Conservation (phyloP, 805 yeast species). For the Tetrapisispora namnaoensis region DNA sequence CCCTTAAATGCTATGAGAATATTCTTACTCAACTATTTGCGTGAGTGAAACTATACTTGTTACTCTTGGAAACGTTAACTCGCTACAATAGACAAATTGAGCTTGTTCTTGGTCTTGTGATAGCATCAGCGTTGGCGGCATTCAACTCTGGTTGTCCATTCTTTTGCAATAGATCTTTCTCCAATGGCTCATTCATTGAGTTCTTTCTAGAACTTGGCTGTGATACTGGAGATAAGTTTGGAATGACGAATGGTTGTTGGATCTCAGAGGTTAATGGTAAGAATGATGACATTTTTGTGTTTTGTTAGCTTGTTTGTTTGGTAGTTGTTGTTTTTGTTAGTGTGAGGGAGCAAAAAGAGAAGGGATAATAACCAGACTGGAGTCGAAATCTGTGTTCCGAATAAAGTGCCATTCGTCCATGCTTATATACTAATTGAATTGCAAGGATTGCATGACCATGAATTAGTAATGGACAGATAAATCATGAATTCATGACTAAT, state of each 20-base stretch:
- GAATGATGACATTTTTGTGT: constrained; percentile 27
- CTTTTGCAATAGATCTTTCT: not conserved
- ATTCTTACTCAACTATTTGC: not conserved
- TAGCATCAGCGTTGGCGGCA: not conserved
- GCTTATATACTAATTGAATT: not conserved
- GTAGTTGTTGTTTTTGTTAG: not conserved
- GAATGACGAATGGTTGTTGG: constrained; percentile 56
- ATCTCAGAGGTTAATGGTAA: constrained; percentile 47
- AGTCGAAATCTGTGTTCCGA: not conserved
- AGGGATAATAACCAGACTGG: no score
- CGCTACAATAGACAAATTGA: not conserved
- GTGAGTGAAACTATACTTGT: no score
- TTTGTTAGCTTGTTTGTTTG: constrained; percentile 4
- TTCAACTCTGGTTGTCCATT: not conserved
- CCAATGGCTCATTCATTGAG: constrained; percentile 8
- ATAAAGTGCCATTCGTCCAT: not conserved
- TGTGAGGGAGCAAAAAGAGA: not conserved
- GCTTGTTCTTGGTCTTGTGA: constrained; percentile 5
- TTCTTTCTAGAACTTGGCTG: constrained; percentile 26
- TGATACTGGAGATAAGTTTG: constrained; percentile 50
- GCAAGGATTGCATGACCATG: no score
- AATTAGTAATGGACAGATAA: not conserved
- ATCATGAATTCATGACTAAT: not conserved
- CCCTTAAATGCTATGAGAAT: not conserved
- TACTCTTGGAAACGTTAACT: no score